Evolutionary conservation across 2,329 filamentous ascomycete species (phyloP).

Genomic region (Botrytis sinoallii): DNA sequence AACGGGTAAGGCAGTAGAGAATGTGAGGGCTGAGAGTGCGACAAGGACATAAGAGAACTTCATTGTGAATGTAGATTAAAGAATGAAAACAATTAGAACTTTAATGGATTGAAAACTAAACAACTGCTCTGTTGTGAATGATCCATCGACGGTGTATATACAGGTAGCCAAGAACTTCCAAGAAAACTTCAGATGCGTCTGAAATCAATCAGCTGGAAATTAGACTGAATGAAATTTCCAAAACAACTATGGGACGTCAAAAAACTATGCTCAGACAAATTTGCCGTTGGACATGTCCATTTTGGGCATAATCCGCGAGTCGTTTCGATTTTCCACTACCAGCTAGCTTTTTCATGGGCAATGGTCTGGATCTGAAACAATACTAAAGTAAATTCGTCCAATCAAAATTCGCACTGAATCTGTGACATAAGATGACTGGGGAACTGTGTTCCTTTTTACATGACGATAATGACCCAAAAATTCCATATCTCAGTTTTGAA

Average conservation of each 20-base stretch:
- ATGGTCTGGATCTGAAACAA: not conserved
- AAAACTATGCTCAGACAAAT: not conserved
- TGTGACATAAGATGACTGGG: not conserved
- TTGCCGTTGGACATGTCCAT: not conserved
- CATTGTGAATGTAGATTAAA: slow-evolving; percentile 7
- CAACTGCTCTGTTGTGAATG: not conserved
- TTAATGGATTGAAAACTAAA: not conserved
- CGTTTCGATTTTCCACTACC: not conserved
- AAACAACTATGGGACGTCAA: slow-evolving; percentile 11
- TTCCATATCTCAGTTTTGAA: not conserved
- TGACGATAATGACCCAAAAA: not conserved
- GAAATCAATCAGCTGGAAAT: not conserved
- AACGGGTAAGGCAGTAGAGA: slow-evolving; percentile 10
- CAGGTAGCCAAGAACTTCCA: slow-evolving; percentile 8
- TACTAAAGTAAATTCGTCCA: not conserved
- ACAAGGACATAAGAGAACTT: slow-evolving; percentile 6
- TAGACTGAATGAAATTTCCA: not conserved
- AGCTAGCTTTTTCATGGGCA: not conserved
- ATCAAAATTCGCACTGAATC: not conserved
- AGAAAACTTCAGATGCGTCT: slow-evolving; percentile 11
- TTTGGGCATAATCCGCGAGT: not conserved
- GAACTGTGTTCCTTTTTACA: not conserved
- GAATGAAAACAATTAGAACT: slow-evolving; percentile 1
- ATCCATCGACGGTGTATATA: slow-evolving; percentile 9
- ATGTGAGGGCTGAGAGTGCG: not conserved